A percentile compares a stretch with the other conserved stretches of the same genome.
Conservation (phyloP, 2,329 filamentous ascomycete genomes). For the Alternaria sp. region DNA sequence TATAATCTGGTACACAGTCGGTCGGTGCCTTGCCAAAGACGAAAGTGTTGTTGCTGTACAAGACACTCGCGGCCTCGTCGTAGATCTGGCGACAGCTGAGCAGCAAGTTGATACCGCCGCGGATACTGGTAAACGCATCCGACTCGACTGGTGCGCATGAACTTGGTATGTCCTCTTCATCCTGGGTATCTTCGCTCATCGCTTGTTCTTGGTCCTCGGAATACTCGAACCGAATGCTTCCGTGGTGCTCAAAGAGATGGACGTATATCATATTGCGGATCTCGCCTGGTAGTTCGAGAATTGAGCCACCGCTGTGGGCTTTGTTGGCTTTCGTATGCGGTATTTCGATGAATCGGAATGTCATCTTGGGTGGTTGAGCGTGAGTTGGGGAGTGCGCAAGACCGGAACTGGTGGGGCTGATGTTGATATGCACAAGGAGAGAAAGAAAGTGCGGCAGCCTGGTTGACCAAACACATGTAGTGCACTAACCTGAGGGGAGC, state of each 20-base stretch:
- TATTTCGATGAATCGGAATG: not conserved
- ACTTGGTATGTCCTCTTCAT: not conserved
- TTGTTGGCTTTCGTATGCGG: not conserved
- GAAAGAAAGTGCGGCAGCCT: not conserved
- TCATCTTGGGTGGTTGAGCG: not conserved
- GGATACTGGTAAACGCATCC: not conserved
- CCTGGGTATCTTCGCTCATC: not conserved
- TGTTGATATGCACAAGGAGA: accelerated
- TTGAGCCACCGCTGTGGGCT: not conserved
- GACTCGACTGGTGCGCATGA: not conserved
- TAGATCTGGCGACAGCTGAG: not conserved
- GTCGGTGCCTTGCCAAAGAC: not conserved
- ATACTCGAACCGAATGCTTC: not conserved
- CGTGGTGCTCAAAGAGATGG: not conserved
- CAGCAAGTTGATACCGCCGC: not conserved
- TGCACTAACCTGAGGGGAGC: not conserved
- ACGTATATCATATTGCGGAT: not conserved
- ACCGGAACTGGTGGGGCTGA: accelerated
- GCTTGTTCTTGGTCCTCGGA: not conserved
- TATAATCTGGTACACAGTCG: not conserved
- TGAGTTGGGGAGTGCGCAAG: accelerated
- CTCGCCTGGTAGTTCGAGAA: not conserved
- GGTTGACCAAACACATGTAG: not conserved
- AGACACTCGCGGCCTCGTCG: not conserved
- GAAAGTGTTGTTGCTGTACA: not conserved